Conservation (phyloP, 225 moss, liverwort and hornwort genomes). For the Rhytidiadelphus loreus region DNA sequence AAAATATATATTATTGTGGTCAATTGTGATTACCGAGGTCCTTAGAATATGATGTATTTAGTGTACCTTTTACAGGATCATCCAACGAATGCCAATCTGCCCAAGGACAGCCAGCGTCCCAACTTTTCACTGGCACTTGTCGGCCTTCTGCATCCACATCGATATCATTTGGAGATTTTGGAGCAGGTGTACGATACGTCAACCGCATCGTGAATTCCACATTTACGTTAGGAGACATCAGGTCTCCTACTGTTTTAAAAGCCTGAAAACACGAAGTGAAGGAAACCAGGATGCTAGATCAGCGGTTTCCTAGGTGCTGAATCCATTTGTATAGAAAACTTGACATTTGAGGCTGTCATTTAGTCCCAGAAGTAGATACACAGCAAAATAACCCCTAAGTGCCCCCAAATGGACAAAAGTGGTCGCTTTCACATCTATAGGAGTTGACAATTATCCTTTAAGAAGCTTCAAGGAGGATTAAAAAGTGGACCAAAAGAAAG, state of each 20-base stretch:
- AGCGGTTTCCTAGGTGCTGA: background rate
- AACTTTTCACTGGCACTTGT: conserved; percentile 38
- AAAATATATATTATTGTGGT: background rate
- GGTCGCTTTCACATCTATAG: background rate
- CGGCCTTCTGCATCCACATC: conserved; percentile 58
- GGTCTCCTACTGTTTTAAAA: conserved; percentile 67
- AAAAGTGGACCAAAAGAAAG: background rate
- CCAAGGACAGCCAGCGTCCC: conserved; percentile 92
- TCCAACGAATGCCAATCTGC: conserved; percentile 80
- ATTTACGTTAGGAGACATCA: conserved; percentile 48
- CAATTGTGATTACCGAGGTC: background rate
- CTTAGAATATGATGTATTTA: background rate
- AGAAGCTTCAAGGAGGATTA: background rate
- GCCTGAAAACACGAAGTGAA: conserved; percentile 35
- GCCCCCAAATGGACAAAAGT: background rate
- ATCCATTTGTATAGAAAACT: background rate
- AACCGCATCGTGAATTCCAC: conserved; percentile 93
- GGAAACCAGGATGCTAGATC: background rate
- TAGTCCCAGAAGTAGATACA: background rate
- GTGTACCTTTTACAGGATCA: conserved; percentile 81
- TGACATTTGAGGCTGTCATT: background rate
- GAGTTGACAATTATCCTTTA: background rate
- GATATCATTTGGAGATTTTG: conserved; percentile 26
- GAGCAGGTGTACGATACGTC: conserved; percentile 70
- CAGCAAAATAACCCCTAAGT: background rate